Percentiles rank a stretch among this genome's conserved stretches.
Conservation (phyloP, 2,329 filamentous ascomycete species). For the Albophoma yamanashiensis region DNA sequence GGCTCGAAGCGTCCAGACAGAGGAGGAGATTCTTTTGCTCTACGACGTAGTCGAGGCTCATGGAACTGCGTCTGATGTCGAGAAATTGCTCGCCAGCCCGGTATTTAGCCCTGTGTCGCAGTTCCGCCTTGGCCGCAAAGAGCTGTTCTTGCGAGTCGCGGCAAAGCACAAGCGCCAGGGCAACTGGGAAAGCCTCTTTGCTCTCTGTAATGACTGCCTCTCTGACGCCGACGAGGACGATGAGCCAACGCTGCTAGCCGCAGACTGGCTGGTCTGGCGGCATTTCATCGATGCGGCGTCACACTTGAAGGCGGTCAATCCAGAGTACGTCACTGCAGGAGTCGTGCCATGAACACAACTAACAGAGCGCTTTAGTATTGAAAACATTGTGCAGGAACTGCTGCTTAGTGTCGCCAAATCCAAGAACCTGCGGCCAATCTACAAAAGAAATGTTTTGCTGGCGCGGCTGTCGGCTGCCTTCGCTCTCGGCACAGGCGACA, state of each 20-base stretch:
- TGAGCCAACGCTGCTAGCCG: slow-evolving; percentile 30
- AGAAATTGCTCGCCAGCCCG: slow-evolving; percentile 25
- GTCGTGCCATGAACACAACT: neutral
- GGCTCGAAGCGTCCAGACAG: slow-evolving; percentile 26
- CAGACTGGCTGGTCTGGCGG: slow-evolving; percentile 32
- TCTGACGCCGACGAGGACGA: slow-evolving; percentile 23
- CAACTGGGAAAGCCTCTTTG: slow-evolving; percentile 31
- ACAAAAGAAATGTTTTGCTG: slow-evolving; percentile 26
- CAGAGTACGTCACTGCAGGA: slow-evolving; percentile 17
- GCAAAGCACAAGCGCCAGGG: slow-evolving; percentile 23
- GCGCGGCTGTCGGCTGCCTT: slow-evolving; percentile 28
- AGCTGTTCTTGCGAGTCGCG: slow-evolving; percentile 31
- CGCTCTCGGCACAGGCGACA: slow-evolving; percentile 17
- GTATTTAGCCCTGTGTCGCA: slow-evolving; percentile 31
- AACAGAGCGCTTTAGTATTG: slow-evolving; percentile 11
- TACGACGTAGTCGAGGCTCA: slow-evolving; percentile 36
- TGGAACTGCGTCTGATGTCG: slow-evolving; percentile 28
- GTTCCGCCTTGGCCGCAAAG: slow-evolving; percentile 35
- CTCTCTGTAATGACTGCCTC: slow-evolving; percentile 33
- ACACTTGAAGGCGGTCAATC: slow-evolving; percentile 17
- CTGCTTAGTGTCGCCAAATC: slow-evolving; percentile 19
- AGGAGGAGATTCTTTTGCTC: slow-evolving; percentile 39
- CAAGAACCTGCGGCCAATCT: slow-evolving; percentile 23
- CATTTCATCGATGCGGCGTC: slow-evolving; percentile 27
- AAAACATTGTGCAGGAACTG: slow-evolving; percentile 15